Conservation (phyloP, 1,139 yeast genomes). For the Suhomyces choctaworum region DNA sequence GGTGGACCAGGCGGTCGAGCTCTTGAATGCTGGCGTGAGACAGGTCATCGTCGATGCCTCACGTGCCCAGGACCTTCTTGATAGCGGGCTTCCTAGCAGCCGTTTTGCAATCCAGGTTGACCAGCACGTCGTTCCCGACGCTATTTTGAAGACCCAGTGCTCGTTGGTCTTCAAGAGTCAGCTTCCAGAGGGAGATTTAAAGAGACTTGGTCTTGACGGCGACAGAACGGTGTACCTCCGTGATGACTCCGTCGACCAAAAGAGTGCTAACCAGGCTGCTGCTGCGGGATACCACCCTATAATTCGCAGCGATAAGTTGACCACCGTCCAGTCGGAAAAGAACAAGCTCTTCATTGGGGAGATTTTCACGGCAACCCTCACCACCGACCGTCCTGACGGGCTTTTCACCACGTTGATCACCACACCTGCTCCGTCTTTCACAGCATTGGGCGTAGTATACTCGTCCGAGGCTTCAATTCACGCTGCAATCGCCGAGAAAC, state of each 20-base stretch:
- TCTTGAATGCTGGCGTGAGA: slow-evolving; percentile 69
- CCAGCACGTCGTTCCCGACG: slow-evolving; percentile 15
- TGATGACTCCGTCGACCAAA: slow-evolving; percentile 22
- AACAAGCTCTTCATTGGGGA: slow-evolving; percentile 49
- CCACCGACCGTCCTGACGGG: slow-evolving; percentile 85
- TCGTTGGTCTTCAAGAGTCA: slow-evolving; percentile 24
- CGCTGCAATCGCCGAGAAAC: slow-evolving; percentile 76
- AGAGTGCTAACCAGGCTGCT: slow-evolving; percentile 32
- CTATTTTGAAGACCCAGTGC: slow-evolving; percentile 21
- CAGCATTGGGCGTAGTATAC: slow-evolving; percentile 85
- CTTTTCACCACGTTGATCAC: slow-evolving; percentile 83
- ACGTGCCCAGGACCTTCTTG: slow-evolving; percentile 36
- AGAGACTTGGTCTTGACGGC: slow-evolving; percentile 36
- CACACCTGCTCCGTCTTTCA: slow-evolving; percentile 50
- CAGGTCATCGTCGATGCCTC: slow-evolving; percentile 46
- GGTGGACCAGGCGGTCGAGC: slow-evolving; percentile 48
- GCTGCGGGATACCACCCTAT: slow-evolving; percentile 49
- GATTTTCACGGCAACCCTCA: slow-evolving; percentile 55
- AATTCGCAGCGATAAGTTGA: slow-evolving; percentile 40
- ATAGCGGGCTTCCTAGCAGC: slow-evolving; percentile 60
- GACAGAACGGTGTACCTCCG: slow-evolving; percentile 43
- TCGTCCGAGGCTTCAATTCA: slow-evolving; percentile 79
- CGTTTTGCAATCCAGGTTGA: slow-evolving; percentile 50
- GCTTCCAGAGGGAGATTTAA: slow-evolving; percentile 19
- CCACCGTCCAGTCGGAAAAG: slow-evolving; percentile 37